These are phyloP conservation scores for Boletellus sp. DNA, from an alignment of 768 basidiomycete species.

Conservation along the genomic window DNA sequence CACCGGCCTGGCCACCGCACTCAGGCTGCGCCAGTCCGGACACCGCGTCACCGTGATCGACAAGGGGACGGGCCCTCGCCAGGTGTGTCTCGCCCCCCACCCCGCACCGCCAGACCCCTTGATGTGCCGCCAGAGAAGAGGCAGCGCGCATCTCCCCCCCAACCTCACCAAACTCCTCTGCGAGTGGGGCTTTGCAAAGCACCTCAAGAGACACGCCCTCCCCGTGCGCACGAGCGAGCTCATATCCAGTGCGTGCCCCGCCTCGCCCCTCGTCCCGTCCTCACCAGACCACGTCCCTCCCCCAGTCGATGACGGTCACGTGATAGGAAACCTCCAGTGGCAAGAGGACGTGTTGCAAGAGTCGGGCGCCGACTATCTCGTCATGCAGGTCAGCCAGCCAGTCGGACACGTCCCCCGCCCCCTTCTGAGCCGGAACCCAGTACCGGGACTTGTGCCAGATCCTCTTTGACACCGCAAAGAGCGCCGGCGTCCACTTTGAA, in stretches of 20 bases:
- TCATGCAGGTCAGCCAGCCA: constrained; percentile 40
- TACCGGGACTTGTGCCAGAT: constrained; percentile 52
- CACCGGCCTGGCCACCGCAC: constrained; percentile 56
- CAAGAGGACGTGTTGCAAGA: constrained; percentile 48
- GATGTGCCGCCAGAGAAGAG: constrained; percentile 35
- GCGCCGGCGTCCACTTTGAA: constrained; percentile 49
- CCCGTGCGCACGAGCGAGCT: constrained; percentile 24
- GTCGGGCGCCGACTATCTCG: constrained; percentile 51
- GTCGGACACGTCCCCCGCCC: background rate
- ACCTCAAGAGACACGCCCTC: constrained; percentile 35
- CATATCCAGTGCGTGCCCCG: constrained; percentile 18
- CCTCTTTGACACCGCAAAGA: constrained; percentile 44
- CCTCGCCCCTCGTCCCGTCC: background rate
- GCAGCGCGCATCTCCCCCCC: constrained; percentile 49
- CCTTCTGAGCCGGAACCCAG: constrained; percentile 28
- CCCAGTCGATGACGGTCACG: constrained; percentile 35
- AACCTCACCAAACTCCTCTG: constrained; percentile 56
- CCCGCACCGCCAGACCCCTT: too few relatives aligned
- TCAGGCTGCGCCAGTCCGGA: constrained; percentile 53
- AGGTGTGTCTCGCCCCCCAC: constrained; percentile 26
- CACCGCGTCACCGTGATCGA: constrained; percentile 60
- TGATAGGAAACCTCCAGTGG: constrained; percentile 46
- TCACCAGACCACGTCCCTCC: too few relatives aligned
- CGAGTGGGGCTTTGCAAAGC: constrained; percentile 53
- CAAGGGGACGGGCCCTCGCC: constrained; percentile 40